Evolutionary conservation across 768 basidiomycete genomes (phyloP).

Genomic region (Ramaria rubella): DNA sequence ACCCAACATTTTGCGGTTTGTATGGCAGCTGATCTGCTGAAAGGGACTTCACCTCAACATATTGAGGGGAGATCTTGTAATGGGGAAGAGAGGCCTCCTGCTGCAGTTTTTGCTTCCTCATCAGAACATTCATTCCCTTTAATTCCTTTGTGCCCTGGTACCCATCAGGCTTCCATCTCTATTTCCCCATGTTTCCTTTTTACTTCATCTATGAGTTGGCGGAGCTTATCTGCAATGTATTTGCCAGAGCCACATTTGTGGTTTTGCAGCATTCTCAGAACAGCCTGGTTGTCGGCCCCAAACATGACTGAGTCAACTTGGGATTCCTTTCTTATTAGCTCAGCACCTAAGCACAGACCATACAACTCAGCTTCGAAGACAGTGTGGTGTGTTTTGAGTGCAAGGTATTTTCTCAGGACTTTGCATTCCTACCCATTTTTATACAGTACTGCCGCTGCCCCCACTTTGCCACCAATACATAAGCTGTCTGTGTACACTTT

Average conservation of each 20-base stretch:
- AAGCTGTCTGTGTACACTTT: neutral
- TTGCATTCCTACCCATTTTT: neutral
- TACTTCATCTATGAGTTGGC: neutral
- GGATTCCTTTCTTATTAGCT: neutral
- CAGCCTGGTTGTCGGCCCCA: neutral
- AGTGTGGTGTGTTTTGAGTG: neutral
- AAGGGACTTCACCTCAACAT: slow-evolving; percentile 6
- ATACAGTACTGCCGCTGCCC: neutral
- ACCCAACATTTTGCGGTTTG: slow-evolving; percentile 3
- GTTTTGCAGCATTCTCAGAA: neutral
- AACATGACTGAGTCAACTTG: neutral
- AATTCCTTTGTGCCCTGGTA: slow-evolving; percentile 13
- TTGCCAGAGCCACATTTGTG: neutral
- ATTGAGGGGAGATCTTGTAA: neutral
- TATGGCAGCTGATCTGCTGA: slow-evolving; percentile 15
- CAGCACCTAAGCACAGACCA: neutral
- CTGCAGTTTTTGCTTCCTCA: slow-evolving; percentile 11
- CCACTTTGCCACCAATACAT: neutral
- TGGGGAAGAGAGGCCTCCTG: neutral
- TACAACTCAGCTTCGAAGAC: neutral
- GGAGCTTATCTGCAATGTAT: neutral
- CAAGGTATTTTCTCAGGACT: neutral
- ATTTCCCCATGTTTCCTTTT: neutral
- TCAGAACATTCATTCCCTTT: slow-evolving; percentile 13
- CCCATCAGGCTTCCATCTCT: too few relatives aligned